A percentile compares a stretch with the other conserved stretches of the same genome.
Conservation (phyloP, 2,329 filamentous ascomycete genomes). For the Westerdykella ornata region DNA sequence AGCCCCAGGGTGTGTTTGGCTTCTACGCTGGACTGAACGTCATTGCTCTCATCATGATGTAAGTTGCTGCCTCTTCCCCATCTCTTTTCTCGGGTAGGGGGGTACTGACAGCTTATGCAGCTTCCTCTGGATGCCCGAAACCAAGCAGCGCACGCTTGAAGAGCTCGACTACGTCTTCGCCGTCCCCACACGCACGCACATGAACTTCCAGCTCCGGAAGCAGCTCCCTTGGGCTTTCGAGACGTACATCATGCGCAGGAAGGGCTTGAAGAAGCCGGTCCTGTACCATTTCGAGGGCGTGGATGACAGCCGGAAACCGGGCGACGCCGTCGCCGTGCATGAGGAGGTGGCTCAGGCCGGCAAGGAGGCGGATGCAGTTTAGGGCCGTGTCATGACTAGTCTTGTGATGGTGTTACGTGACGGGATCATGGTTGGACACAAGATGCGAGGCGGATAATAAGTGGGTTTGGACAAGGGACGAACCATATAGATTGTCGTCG, state of each 20-base stretch:
- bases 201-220: constrained; percentile 31
- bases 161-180: constrained; percentile 48
- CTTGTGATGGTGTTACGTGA: too few relatives aligned
- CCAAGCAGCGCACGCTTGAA: constrained; percentile 45
- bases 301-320: too few relatives aligned
- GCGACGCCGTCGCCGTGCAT: too few relatives aligned
- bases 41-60: constrained; percentile 55
- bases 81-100: not conserved
- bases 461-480: too few relatives aligned
- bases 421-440: too few relatives aligned
- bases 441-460: too few relatives aligned
- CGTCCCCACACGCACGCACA: constrained; percentile 38
- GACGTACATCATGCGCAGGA: constrained; percentile 38
- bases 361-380: too few relatives aligned
- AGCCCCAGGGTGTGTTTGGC: constrained; percentile 51
- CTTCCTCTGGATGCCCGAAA: constrained; percentile 51
- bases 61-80: constrained; percentile 4
- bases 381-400: too few relatives aligned
- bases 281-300: constrained; percentile 36
- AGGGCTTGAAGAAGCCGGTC: constrained; percentile 31
- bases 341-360: too few relatives aligned
- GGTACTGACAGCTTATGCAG: constrained; percentile 8
- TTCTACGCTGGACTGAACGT: constrained; percentile 58
- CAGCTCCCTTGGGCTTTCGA: constrained; percentile 44
- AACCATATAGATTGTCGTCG: too few relatives aligned